Evolutionary conservation across 2,329 filamentous ascomycete species (phyloP).

Genomic region (Pseudogymnoascus sp.): DNA sequence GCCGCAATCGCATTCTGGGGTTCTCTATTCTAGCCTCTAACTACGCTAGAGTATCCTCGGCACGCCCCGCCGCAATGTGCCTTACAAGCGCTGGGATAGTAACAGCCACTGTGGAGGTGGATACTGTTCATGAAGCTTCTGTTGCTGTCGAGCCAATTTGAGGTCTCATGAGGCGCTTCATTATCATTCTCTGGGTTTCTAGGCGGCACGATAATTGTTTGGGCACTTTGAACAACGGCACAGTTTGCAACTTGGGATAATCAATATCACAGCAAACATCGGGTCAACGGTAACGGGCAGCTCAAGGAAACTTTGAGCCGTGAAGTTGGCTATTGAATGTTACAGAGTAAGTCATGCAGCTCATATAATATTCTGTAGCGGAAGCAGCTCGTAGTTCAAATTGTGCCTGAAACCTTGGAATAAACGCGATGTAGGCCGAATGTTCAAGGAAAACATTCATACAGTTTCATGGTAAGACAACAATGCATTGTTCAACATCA

Average conservation of each 20-base stretch:
- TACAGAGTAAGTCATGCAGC: not conserved
- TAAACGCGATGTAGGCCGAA: not conserved
- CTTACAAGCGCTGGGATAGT: not conserved
- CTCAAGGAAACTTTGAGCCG: not conserved
- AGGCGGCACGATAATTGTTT: not conserved
- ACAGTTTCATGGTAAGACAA: not conserved
- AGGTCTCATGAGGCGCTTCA: not conserved
- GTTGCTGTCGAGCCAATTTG: too few species aligned
- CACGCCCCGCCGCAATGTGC: not conserved
- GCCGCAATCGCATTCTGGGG: not conserved
- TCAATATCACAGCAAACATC: not conserved
- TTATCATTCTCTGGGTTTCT: not conserved
- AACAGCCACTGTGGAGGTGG: not conserved
- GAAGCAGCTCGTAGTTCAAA: not conserved
- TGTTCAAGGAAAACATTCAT: not conserved
- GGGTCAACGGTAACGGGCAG: not conserved
- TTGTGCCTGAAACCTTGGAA: not conserved
- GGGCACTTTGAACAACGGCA: not conserved
- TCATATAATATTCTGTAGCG: not conserved
- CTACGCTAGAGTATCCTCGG: not conserved
- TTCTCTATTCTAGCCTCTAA: not conserved
- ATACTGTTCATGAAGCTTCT: not conserved
- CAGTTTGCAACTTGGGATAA: not conserved
- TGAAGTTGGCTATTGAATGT: not conserved
- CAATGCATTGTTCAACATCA: not conserved